Evolutionary conservation across 257 asterid species (phyloP).

Genomic region (Solanum chaucha): DNA sequence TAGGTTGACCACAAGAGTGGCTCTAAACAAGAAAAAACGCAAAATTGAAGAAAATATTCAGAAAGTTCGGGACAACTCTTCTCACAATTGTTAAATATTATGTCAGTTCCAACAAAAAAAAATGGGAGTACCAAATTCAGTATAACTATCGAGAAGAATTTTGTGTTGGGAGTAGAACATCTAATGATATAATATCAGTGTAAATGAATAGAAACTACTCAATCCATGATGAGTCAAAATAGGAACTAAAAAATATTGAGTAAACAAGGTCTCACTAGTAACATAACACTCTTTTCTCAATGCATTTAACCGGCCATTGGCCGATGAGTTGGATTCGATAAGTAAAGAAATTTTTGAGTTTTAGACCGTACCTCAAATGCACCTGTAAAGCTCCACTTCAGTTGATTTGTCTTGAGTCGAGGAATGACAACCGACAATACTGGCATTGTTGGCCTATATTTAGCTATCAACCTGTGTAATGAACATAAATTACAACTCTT

Average conservation of each 20-base stretch:
- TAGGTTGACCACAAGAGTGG: not conserved
- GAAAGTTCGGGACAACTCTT: not conserved
- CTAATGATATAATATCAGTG: not conserved
- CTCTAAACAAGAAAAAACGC: not conserved
- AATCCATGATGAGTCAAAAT: not conserved
- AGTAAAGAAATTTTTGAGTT: not conserved
- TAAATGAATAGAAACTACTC: not conserved
- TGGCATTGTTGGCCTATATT: conserved; percentile 95
- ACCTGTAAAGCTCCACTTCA: conserved; percentile 81
- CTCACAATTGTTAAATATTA: not conserved
- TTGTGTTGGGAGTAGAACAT: not conserved
- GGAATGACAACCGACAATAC: conserved; percentile 86
- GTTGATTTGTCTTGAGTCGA: conserved; percentile 86
- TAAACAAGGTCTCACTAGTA: not conserved
- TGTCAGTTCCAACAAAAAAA: not conserved
- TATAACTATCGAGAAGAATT: not conserved
- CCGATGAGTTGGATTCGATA: not conserved
- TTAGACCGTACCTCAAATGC: conserved; percentile 66
- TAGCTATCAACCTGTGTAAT: conserved; percentile 62
- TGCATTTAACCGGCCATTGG: not conserved
- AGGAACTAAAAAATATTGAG: not conserved
- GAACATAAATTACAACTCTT: not conserved
- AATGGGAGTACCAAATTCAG: not conserved
- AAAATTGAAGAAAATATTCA: not conserved
- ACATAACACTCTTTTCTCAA: not conserved